Conservation (phyloP, 139 green algal species). For the Asterochloris sp. region DNA sequence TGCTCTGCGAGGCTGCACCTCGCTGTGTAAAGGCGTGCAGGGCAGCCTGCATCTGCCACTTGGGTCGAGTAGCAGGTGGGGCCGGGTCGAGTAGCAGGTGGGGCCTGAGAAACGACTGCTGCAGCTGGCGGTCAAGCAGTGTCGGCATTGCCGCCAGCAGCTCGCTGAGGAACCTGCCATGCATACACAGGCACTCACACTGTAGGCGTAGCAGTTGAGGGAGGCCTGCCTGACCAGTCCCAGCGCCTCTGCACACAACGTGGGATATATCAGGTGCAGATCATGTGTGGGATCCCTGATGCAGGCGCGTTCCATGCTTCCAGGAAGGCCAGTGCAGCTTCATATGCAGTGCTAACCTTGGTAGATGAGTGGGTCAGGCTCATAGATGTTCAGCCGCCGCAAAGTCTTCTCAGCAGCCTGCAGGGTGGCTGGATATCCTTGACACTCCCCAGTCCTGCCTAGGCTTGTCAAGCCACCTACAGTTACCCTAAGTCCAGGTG, state of each 20-base stretch:
- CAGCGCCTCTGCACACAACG: too few species aligned
- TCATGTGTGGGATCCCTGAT: too few species aligned
- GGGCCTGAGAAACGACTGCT: neutral
- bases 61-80: neutral
- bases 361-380: constrained; percentile 22
- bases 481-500: neutral
- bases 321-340: too few species aligned
- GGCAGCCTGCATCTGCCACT: neutral
- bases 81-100: neutral
- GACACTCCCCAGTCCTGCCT: neutral
- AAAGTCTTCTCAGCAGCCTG: constrained; percentile 18
- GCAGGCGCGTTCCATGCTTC: too few species aligned
- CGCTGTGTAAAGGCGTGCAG: neutral
- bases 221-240: constrained; percentile 9
- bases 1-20: too few species aligned
- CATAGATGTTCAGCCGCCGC: constrained; percentile 22
- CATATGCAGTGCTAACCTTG: too few species aligned
- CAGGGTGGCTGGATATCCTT: neutral
- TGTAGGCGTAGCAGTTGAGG: constrained; percentile 22
- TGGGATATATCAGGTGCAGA: too few species aligned
- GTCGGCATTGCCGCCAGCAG: neutral
- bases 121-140: neutral
- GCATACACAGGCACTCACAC: neutral
- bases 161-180: neutral
- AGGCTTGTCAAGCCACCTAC: neutral